Conservation (phyloP, 1,284 basidiomycete genomes). For the Trichosporon faecale region DNA sequence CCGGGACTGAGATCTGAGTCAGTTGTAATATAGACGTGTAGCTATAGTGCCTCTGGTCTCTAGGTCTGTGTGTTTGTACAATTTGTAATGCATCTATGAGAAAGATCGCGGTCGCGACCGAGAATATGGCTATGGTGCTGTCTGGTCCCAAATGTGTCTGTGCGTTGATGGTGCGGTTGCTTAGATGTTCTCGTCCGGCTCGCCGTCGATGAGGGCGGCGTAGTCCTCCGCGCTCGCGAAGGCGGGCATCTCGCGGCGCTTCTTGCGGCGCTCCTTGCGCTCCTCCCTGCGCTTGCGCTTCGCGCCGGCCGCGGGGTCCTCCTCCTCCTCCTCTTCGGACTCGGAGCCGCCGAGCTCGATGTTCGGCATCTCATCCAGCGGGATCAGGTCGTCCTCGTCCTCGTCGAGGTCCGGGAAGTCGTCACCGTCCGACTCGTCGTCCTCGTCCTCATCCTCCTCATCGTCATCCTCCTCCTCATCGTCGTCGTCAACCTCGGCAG, state of each 20-base stretch:
- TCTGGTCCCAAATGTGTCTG: not conserved
- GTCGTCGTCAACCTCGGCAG: conserved; percentile 35
- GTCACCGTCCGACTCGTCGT: conserved; percentile 25
- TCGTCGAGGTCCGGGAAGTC: conserved; percentile 44
- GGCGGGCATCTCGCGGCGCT: conserved; percentile 75
- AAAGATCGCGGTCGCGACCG: not conserved
- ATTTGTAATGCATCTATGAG: conserved; percentile 2
- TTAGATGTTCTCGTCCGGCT: conserved; percentile 59
- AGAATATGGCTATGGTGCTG: not conserved
- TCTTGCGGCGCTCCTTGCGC: conserved; percentile 57
- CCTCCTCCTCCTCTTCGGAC: conserved; percentile 51
- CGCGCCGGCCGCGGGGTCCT: conserved; percentile 55
- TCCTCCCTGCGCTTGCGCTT: conserved; percentile 57
- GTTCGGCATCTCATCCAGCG: conserved; percentile 50
- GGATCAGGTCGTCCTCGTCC: conserved; percentile 52
- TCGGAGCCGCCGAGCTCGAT: conserved; percentile 43
- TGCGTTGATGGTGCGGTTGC: conserved; percentile 40
- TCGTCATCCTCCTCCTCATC: conserved; percentile 35
- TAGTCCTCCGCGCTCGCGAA: conserved; percentile 97
- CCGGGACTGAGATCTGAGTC: conserved; percentile 1
- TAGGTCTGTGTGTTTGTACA: conserved; percentile 10
- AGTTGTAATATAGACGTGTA: not conserved
- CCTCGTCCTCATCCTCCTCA: conserved; percentile 25
- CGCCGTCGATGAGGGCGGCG: conserved; percentile 82
- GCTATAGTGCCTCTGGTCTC: not conserved